phyloP scores from a whole-genome alignment of 352 stramenopile species.

The Aphanomyces stellatus region DNA sequence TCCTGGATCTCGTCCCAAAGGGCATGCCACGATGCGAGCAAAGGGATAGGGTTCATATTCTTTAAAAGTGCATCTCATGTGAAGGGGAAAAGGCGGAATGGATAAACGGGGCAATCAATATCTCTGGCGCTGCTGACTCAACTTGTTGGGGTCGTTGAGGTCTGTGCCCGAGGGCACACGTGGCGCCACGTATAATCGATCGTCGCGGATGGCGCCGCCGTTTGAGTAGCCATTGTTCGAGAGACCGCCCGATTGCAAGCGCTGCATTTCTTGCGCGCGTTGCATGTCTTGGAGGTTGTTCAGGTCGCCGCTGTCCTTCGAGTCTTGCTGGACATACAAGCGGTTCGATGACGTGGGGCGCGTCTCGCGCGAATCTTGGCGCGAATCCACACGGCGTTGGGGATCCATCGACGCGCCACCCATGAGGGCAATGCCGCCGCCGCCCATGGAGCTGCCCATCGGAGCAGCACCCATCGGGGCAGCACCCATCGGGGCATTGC shows the following conservation, averaged over 20 bases:
- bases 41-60: neutral
- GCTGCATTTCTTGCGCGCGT: slow-evolving; percentile 15
- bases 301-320: slow-evolving; percentile 8
- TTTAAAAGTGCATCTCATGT: slow-evolving; percentile 17
- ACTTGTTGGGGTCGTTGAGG: slow-evolving; percentile 1
- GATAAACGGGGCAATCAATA: slow-evolving; percentile 16
- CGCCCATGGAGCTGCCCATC: neutral
- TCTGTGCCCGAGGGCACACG: neutral
- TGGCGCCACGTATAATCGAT: slow-evolving; percentile 18
- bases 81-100: neutral
- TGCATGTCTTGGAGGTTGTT: slow-evolving; percentile 15
- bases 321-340: slow-evolving; percentile 15
- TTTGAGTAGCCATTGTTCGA: slow-evolving; percentile 3
- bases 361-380: slow-evolving; percentile 11
- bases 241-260: neutral
- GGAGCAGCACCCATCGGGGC: neutral
- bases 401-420: neutral
- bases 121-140: slow-evolving; percentile 18
- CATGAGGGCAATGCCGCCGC: neutral
- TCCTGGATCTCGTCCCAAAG: no score
- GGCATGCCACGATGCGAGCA: neutral
- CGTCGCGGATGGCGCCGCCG: slow-evolving; percentile 4
- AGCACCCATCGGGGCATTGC: neutral
- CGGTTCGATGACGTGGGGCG: neutral
- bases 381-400: neutral